Evolutionary conservation across 2,329 filamentous ascomycete species (phyloP).

Genomic region (Aspergillus luchuensis): DNA sequence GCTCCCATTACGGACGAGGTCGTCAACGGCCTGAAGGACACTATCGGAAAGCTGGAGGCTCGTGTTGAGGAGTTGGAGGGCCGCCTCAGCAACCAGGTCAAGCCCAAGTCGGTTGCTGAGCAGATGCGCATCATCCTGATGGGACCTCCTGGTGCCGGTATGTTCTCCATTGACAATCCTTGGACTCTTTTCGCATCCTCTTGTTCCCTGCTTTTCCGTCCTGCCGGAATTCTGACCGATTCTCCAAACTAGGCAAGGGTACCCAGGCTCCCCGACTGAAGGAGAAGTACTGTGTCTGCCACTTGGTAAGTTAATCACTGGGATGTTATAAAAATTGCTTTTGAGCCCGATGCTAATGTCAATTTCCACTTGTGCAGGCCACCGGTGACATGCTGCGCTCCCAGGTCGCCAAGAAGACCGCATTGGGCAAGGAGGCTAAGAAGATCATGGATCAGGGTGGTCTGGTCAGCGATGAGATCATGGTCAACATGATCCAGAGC

Average conservation of each 20-base stretch:
- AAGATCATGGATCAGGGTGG: slow-evolving; percentile 99
- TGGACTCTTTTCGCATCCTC: background rate
- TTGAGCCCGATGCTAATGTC: slow-evolving; percentile 7
- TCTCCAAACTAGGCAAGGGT: slow-evolving; percentile 75
- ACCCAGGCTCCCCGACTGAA: slow-evolving; percentile 98
- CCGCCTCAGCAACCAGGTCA: slow-evolving; percentile 59
- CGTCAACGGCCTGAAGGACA: slow-evolving; percentile 79
- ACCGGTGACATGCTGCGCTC: slow-evolving; percentile 99
- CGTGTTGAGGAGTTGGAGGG: slow-evolving; percentile 84
- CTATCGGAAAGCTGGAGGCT: slow-evolving; percentile 79
- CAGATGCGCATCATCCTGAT: slow-evolving; percentile 96
- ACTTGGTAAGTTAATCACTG: slow-evolving; percentile 68
- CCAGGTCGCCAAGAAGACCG: slow-evolving; percentile 96
- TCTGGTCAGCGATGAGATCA: slow-evolving; percentile 97
- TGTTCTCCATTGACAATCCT: slow-evolving; percentile 9
- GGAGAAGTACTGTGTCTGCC: slow-evolving; percentile 96
- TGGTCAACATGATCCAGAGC: slow-evolving; percentile 99
- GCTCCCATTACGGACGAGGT: slow-evolving; percentile 79
- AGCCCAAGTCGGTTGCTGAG: slow-evolving; percentile 55
- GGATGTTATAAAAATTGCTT: background rate
- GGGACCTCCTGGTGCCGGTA: slow-evolving; percentile 95
- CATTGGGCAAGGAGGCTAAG: slow-evolving; percentile 93
- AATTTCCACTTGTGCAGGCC: slow-evolving; percentile 59
- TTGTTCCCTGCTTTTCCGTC: background rate
- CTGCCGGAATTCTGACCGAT: slow-evolving; percentile 23